Evolutionary conservation across 805 yeast species (phyloP), one percentile per base, ranked within the genome.

Genomic region (Peterozyma toletana): DNA sequence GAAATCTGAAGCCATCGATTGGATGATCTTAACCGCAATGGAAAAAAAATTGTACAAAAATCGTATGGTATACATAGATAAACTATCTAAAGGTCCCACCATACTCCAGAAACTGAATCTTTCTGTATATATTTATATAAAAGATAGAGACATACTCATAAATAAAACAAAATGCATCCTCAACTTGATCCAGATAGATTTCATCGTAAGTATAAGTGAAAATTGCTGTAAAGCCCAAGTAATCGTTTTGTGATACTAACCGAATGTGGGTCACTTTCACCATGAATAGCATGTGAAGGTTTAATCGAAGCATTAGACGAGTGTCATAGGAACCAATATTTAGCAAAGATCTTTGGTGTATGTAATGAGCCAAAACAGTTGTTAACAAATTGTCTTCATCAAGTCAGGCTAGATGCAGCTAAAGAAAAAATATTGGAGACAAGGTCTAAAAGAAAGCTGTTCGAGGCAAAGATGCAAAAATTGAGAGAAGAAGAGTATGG

Each of bases 311-410:
- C 95, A 0, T 73, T 91, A 5, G 96, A 91, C 54, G 83, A 86
- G 58, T 91, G 99, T 59, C 96, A 90, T 55, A 73, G 78, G 46
- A 72, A 72, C 43, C 83, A 80, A 44, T 83, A 80, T 51, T 53
- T 84, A 47, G 73, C 77, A 51, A 78, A 85, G 58, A 80, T 86
- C 7, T 67, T 87, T 52, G 98, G 98, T 27, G 70, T 77, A 47
- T 91, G 99, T 65, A 87, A 88, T 62, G 79, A 80, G 42, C 82
- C 84, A 54, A 89, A 89, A 55, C 86, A 84, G 49, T 90, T 85
- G 41, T 70, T 93, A 42, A 65, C 83, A 33, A 68, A 77, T 55
- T 91, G 99, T 64, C 69, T 95, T 18, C 93, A 88, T 56, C 78
- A 77, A 43, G 85, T 91, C 6, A 74, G 96, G 58, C 58, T 78